Conservation (phyloP, 2,329 filamentous ascomycete genomes). For the Plectosphaerella sp. region DNA sequence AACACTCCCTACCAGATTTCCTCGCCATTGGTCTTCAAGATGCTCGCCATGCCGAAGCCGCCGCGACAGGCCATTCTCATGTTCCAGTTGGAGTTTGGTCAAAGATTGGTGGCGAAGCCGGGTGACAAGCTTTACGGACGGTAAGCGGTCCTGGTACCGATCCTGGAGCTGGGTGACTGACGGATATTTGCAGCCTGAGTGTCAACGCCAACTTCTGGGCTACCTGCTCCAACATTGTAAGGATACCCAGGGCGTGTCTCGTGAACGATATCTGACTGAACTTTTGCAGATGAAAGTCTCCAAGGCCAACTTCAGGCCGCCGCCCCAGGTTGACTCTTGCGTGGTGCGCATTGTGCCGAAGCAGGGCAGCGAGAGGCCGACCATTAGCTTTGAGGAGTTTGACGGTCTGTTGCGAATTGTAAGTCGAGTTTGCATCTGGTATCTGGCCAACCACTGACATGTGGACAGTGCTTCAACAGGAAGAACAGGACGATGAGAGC, state of each 20-base stretch:
- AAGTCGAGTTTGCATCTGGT: not conserved
- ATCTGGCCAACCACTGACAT: not conserved
- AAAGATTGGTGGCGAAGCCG: constrained; percentile 81
- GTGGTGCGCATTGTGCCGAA: constrained; percentile 90
- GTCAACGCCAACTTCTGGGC: constrained; percentile 15
- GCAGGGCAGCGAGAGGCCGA: constrained; percentile 67
- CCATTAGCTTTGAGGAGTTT: constrained; percentile 93
- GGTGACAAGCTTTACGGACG: constrained; percentile 39
- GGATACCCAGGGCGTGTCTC: not conserved
- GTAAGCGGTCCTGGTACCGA: constrained; percentile 43
- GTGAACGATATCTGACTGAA: too few species aligned
- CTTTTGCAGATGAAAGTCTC: constrained; percentile 18
- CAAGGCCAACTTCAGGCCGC: constrained; percentile 78
- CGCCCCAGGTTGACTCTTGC: constrained; percentile 85
- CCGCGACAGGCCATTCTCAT: constrained; percentile 86
- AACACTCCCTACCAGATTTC: constrained; percentile 73
- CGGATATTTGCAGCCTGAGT: constrained; percentile 5
- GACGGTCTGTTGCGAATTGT: constrained; percentile 83
- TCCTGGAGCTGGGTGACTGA: not conserved
- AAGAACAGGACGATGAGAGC: constrained; percentile 89
- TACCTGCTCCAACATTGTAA: constrained; percentile 11
- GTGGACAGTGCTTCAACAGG: constrained; percentile 44
- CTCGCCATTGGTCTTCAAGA: constrained; percentile 84
- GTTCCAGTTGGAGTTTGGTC: constrained; percentile 94
- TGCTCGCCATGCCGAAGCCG: constrained; percentile 75